Evolutionary conservation across 2,329 filamentous ascomycete species (phyloP), one percentile per base, ranked within the genome.

Genomic region (Ustulina deusta): DNA sequence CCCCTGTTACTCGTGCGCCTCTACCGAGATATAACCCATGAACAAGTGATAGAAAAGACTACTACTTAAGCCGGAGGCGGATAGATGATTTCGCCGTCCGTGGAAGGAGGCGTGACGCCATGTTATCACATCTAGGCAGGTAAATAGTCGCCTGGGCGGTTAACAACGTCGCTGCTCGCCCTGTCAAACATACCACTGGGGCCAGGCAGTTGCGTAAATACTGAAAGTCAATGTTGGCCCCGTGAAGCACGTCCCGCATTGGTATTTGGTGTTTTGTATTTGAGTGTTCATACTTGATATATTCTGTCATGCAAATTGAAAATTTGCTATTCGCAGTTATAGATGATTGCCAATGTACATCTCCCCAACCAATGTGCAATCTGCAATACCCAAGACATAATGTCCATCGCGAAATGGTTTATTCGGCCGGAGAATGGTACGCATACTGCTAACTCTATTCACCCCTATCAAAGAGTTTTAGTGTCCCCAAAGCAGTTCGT

Each of bases 71-170:
- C 22, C 32, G 32, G 20, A 36, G 11, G 20, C 51, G 51, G 32
- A 15, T 4, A 9, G n/a, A 36, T 54, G 10, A 54, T 54, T 36
- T 6, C 32, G 32, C 51, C 32, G 51, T 54, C 20, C 15, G 13
- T 7, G 51, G 29, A 25, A 36, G 10, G n/a, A 36, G 10, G n/a
- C 9, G 9, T 36, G 29, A 34, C 36, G 49, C n/a, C 48, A n/a
- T 54, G 2, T 20, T 11, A 22, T 27, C 2, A 52, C 27, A 10
- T 5, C 27, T 32, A 51, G 5, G 27, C 46, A 15, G 13, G 22
- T 17, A 17, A 29, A 49, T 6, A 76, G 76, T 11, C n/a, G n/a
- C n/a, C n/a, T n/a, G n/a, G 17, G 40, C 17, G 5, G 40, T 42
- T 42, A 6, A 42, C n/a, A 15, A 42, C 40, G 5, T 42, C n/a